Evolutionary conservation across 176 grass and related monocot species (phyloP), one percentile per base, ranked within the genome.

Genomic region (Poa annua): DNA sequence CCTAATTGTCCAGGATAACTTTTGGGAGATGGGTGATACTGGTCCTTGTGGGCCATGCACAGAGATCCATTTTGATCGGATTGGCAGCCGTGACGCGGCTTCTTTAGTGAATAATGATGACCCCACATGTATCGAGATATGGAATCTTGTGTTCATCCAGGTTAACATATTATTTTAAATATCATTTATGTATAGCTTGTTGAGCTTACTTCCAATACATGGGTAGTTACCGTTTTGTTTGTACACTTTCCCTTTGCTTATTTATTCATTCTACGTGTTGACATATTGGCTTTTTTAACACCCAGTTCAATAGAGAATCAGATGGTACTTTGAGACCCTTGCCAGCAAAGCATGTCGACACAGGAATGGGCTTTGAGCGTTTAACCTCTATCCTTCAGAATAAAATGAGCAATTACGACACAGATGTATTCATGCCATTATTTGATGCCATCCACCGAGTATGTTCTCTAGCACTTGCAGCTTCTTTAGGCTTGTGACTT

Each of bases 331-430:
- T 97, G 79, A 97, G 84, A 64, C 24, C 90, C 38, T 87, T 94
- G 82, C 92, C 95, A 70, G 83, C 92, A 42, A 97, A 94, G 73
- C 95, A 97, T 87, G 95, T 97, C 68, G 95, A 94, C 81, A 97
- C 95, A 39, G 95, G 95, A 82, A 6, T 94, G 92, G 92, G 92
- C 42, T 97, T 97, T 72, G 95, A 97, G 83, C 86, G 90, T 52
- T 88, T 97, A 80, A 91, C 90, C 54, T 97, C 95, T 32, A 90
- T 97, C 54, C 95, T 97, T 92, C 92, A 97, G 73, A 97, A 94
- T 63, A 97, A 97, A 89, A 91, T 94, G 95, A 97, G 95, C 90
- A 97, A 97, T 44, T 97, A 94, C 83, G 95, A 97, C 56, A 94
- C 95, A 12, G 92, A 94, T 64, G 36, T 97, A 67, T 97, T 97